phyloP scores from a whole-genome alignment of 768 basidiomycete species.

The Crassisporium funariophilum region DNA sequence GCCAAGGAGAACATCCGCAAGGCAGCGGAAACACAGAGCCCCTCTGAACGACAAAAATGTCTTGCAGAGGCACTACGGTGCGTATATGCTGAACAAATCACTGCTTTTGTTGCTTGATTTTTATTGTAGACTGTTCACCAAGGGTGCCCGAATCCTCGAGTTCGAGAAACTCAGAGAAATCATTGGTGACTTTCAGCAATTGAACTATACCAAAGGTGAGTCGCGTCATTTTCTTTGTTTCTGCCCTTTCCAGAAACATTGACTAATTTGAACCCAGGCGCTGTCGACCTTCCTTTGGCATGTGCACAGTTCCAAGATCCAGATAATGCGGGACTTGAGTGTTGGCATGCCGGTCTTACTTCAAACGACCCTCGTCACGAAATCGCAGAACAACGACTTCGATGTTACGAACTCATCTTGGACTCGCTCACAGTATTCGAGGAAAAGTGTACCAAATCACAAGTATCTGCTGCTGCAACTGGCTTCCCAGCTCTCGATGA shows the following conservation, averaged over 20 bases:
- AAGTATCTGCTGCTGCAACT: conserved; percentile 19
- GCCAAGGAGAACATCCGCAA: conserved; percentile 93
- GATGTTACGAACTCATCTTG: conserved; percentile 83
- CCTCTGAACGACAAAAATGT: conserved; percentile 73
- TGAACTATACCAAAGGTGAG: conserved; percentile 80
- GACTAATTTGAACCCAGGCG: conserved; percentile 63
- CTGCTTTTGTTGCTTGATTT: conserved; percentile 6
- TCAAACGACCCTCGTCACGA: conserved; percentile 59
- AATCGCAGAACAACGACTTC: conserved; percentile 60
- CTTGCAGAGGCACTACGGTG: conserved; percentile 88
- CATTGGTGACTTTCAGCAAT: conserved; percentile 84
- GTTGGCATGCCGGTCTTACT: conserved; percentile 66
- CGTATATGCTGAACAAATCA: not conserved
- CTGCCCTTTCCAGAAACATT: conserved; percentile 4
- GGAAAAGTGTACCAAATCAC: conserved; percentile 47
- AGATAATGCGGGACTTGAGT: conserved; percentile 73
- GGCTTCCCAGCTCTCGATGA: conserved; percentile 43
- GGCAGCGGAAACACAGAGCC: conserved; percentile 79
- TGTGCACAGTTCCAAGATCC: conserved; percentile 82
- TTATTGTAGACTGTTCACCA: conserved; percentile 73
- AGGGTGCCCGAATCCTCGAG: conserved; percentile 83
- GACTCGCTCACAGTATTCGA: conserved; percentile 84
- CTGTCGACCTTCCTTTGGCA: conserved; percentile 80
- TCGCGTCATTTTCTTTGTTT: not conserved
- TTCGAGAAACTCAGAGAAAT: conserved; percentile 85